Evolutionary conservation across 139 green algal genomes (phyloP).

Genomic region (Chlamydomonas sphaeroides): DNA sequence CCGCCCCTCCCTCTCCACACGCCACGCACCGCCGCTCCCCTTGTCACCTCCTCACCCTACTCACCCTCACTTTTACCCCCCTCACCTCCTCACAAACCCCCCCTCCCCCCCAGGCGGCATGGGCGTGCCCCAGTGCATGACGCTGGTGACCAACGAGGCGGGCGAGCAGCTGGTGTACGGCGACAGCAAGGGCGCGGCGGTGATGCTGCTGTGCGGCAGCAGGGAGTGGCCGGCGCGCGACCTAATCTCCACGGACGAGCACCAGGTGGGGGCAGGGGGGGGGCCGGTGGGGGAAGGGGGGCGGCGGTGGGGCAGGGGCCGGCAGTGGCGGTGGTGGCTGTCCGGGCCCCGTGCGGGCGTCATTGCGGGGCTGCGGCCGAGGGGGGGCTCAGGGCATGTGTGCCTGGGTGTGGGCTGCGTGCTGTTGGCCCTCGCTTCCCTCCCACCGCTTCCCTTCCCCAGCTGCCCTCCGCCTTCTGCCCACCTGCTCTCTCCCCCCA

Average conservation of each 20-base stretch:
- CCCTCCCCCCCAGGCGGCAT: conserved; percentile 48
- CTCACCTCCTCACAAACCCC: neutral
- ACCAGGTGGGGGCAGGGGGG: conserved; percentile 47
- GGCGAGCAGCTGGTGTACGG: conserved; percentile 76
- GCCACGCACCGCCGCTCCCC: too few relatives aligned
- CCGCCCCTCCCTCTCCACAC: too few relatives aligned
- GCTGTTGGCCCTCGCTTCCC: too few relatives aligned
- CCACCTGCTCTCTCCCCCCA: neutral
- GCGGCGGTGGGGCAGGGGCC: too few relatives aligned
- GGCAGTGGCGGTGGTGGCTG: neutral
- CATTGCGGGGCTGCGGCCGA: too few relatives aligned
- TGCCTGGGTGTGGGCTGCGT: too few relatives aligned
- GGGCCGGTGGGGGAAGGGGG: neutral
- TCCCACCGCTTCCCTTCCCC: too few relatives aligned
- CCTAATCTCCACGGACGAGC: conserved; percentile 70
- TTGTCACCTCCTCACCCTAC: too few relatives aligned
- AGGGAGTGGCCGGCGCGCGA: conserved; percentile 67
- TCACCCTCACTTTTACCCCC: neutral
- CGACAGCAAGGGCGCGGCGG: conserved; percentile 64
- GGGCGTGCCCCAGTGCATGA: conserved; percentile 75
- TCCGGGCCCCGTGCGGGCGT: too few relatives aligned
- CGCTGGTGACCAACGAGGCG: conserved; percentile 56
- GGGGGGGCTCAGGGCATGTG: too few relatives aligned
- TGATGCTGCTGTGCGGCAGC: conserved; percentile 73
- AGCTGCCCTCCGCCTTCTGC: neutral